These are phyloP conservation scores for Crucibulum laeve DNA, from an alignment of 768 basidiomycete genomes.

Conservation along the genomic window DNA sequence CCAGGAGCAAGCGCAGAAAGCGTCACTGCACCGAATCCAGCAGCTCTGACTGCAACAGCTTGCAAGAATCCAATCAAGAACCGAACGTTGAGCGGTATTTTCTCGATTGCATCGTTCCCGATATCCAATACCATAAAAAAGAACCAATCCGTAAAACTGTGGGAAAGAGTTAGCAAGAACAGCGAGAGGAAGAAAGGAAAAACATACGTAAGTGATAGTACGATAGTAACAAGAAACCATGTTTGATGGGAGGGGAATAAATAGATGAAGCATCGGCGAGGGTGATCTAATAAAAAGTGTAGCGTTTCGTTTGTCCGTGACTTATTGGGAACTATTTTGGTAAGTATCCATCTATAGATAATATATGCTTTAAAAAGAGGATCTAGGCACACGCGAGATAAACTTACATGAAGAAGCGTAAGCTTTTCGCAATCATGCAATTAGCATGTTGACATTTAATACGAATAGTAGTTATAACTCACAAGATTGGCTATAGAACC, in stretches of 20 bases:
- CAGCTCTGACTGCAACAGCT: constrained; percentile 75
- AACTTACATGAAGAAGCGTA: constrained; percentile 80
- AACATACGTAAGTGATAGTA: constrained; percentile 69
- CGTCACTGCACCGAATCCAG: constrained; percentile 80
- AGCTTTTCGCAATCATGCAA: constrained; percentile 29
- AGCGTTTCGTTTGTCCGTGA: constrained; percentile 76
- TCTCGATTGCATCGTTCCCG: constrained; percentile 62
- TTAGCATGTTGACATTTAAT: background rate
- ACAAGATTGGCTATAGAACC: constrained; percentile 75
- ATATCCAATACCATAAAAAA: constrained; percentile 88
- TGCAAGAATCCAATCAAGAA: constrained; percentile 77
- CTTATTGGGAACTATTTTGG: constrained; percentile 51
- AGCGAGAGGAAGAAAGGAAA: background rate
- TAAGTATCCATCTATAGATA: constrained; percentile 62
- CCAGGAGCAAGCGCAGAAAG: constrained; percentile 79
- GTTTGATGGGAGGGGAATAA: constrained; percentile 93
- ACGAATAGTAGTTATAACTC: constrained; percentile 26
- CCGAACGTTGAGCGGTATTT: constrained; percentile 67
- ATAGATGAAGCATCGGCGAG: constrained; percentile 86
- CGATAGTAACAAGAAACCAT: constrained; percentile 77
- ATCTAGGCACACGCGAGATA: no score
- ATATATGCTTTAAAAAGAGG: constrained; percentile 1
- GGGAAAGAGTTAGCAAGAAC: background rate
- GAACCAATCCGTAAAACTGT: constrained; percentile 80
- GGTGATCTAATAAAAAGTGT: constrained; percentile 91